Percentiles rank a stretch among this genome's conserved stretches.
phyloP scores from a whole-genome alignment of 176 grass and related monocot genomes.

The Carex pumila region DNA sequence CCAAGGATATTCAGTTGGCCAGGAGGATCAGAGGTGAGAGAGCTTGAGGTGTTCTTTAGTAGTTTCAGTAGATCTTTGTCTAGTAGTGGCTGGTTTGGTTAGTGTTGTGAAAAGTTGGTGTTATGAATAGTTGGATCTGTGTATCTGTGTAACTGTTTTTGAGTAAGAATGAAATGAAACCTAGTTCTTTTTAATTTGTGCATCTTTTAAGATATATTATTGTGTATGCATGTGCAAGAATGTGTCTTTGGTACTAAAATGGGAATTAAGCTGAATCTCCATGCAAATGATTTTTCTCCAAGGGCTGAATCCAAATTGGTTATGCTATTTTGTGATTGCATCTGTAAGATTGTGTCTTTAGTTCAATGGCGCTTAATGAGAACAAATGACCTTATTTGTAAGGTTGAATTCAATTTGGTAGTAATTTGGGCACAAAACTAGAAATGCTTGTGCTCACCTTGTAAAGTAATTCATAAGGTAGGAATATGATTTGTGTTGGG shows the following conservation, averaged over 20 bases:
- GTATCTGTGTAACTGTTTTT: not conserved
- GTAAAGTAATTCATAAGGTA: too few relatives aligned
- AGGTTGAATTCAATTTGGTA: not conserved
- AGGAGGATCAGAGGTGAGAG: constrained; percentile 85
- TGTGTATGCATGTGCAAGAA: not conserved
- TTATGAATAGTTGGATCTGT: not conserved
- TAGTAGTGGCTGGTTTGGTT: not conserved
- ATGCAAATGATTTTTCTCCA: not conserved
- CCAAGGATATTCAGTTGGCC: constrained; percentile 85
- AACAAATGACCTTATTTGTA: not conserved
- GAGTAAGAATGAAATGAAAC: not conserved
- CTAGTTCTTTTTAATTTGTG: not conserved
- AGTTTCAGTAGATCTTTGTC: not conserved
- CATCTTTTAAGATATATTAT: not conserved
- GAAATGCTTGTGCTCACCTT: too few relatives aligned
- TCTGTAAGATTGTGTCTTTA: not conserved
- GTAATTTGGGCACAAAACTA: too few relatives aligned
- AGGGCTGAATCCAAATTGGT: not conserved
- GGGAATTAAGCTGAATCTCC: not conserved
- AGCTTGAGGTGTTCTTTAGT: constrained; percentile 30
- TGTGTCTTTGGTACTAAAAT: not conserved
- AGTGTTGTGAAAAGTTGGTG: not conserved
- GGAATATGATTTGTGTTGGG: too few relatives aligned
- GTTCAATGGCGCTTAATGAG: not conserved
- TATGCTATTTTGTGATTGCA: not conserved